Conservation (phyloP, 2,329 filamentous ascomycete genomes). For the Daldinia sp. region DNA sequence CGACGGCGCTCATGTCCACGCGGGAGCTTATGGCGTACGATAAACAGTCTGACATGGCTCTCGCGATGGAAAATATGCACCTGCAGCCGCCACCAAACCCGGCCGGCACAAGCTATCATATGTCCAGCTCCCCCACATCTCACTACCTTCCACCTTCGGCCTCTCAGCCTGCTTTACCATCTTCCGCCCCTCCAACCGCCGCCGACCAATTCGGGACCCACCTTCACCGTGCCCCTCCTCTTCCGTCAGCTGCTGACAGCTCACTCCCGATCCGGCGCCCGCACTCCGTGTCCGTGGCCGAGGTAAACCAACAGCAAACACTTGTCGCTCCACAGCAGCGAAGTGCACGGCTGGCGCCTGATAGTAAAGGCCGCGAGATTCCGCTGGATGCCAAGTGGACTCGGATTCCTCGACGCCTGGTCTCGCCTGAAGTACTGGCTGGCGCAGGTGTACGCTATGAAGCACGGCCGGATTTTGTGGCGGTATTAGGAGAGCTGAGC, state of each 20-base stretch:
- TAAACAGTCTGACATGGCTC: slow-evolving; percentile 56
- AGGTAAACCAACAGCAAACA: slow-evolving; percentile 39
- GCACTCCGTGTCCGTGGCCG: slow-evolving; percentile 48
- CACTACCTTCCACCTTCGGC: slow-evolving; percentile 53
- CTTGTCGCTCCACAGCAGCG: slow-evolving; percentile 45
- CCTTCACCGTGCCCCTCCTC: slow-evolving; percentile 56
- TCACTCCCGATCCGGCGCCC: slow-evolving; percentile 46
- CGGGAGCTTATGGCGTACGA: slow-evolving; percentile 65
- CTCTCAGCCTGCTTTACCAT: slow-evolving; percentile 53
- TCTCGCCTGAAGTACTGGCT: slow-evolving; percentile 69
- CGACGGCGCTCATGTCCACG: slow-evolving; percentile 66
- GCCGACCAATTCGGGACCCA: slow-evolving; percentile 52
- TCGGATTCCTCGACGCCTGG: slow-evolving; percentile 64
- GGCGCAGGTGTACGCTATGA: slow-evolving; percentile 70
- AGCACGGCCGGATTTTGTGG: slow-evolving; percentile 70
- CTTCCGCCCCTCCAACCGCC: slow-evolving; percentile 50
- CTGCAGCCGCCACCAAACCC: slow-evolving; percentile 51
- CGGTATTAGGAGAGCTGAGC: slow-evolving; percentile 67
- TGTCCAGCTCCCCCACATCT: slow-evolving; percentile 53
- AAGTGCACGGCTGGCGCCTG: slow-evolving; percentile 63
- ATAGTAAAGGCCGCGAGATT: slow-evolving; percentile 68
- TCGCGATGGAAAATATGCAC: slow-evolving; percentile 58
- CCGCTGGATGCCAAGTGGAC: slow-evolving; percentile 70
- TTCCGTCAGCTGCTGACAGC: slow-evolving; percentile 53
- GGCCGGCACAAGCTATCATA: slow-evolving; percentile 51